Evolutionary conservation across 2,329 filamentous ascomycete genomes (phyloP), one percentile per base, ranked within the genome.

Genomic region (Ophiostoma novo-ulmi): DNA sequence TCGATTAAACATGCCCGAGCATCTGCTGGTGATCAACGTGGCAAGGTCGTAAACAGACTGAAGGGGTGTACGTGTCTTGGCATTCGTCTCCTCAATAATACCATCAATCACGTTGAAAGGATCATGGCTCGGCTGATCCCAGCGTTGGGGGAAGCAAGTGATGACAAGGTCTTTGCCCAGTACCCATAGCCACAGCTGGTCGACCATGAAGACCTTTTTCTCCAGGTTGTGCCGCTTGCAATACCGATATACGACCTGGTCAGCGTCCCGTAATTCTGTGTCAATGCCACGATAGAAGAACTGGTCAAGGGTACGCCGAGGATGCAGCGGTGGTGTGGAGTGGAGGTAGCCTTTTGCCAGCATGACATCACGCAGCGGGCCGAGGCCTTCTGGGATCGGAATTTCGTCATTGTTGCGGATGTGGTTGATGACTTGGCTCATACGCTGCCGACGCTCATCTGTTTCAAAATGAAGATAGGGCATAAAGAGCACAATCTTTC

Each of bases 161-260:
- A 90, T 82, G 22, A 90, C 83, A 20, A 89, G 78, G 71, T 88
- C 87, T 71, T 78, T 80, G 71, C 85, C 79, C 0, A 90, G 75
- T 3, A 88, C 81, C 85, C 87, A 89, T 76, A 90, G 83, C 88
- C 88, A 90, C 1, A 91, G 79, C 74, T 90, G 88, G 75, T 90
- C 88, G 0, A 90, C 88, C 87, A 89, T 89, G 76, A 88, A 88
- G 2, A 89, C 84, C 72, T 88, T 88, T 0, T 82, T 82, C 70
- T 87, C 85, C 1, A 78, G 74, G 1, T 73, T 72, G 67, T 79
- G 74, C 31, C 75, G 76, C 70, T 78, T 74, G 78, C 78, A 77
- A 73, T 89, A 89, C 13, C 88, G 82, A 75, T 86, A 89, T 0
- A 90, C 87, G 0, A 90, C 88, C 76, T 90, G 88, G 74, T 89